Evolutionary conservation across 2,329 filamentous ascomycete species (phyloP).

Genomic region (Cladophialophora immunda): DNA sequence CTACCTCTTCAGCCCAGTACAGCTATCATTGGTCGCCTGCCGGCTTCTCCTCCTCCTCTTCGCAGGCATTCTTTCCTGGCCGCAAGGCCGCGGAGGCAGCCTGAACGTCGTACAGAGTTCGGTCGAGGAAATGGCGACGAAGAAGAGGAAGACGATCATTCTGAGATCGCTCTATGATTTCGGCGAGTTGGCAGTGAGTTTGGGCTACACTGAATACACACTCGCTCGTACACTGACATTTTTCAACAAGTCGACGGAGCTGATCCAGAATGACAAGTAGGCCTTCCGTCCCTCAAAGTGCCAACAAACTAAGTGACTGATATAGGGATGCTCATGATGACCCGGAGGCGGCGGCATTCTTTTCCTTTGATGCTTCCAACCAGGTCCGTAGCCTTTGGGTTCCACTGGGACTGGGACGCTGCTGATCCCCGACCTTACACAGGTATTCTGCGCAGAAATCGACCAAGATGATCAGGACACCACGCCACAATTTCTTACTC

Average conservation of each 20-base stretch:
- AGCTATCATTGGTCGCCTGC: neutral
- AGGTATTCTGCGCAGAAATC: conserved; percentile 36
- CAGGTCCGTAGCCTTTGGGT: conserved; percentile 21
- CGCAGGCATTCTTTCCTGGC: neutral
- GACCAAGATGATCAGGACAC: conserved; percentile 28
- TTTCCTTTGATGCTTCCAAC: conserved; percentile 29
- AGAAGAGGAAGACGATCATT: conserved; percentile 33
- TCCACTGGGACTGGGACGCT: neutral
- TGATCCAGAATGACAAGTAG: conserved; percentile 32
- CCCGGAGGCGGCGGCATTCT: conserved; percentile 29
- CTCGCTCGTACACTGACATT: neutral
- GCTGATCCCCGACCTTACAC: conserved; percentile 20
- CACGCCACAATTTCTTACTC: conserved; percentile 26
- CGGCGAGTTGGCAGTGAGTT: conserved; percentile 30
- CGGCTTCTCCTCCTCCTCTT: neutral
- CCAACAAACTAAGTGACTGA: neutral
- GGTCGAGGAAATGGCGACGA: conserved; percentile 21
- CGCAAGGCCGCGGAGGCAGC: conserved; percentile 11
- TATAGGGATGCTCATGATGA: conserved; percentile 32
- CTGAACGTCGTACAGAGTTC: neutral
- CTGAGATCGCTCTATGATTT: conserved; percentile 32
- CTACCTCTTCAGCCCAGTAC: neutral
- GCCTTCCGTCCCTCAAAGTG: neutral
- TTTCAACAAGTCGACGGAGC: conserved; percentile 24
- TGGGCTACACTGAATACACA: neutral